Evolutionary conservation across 768 basidiomycete genomes (phyloP).

Genomic region (Boletus vinaceobasis): DNA sequence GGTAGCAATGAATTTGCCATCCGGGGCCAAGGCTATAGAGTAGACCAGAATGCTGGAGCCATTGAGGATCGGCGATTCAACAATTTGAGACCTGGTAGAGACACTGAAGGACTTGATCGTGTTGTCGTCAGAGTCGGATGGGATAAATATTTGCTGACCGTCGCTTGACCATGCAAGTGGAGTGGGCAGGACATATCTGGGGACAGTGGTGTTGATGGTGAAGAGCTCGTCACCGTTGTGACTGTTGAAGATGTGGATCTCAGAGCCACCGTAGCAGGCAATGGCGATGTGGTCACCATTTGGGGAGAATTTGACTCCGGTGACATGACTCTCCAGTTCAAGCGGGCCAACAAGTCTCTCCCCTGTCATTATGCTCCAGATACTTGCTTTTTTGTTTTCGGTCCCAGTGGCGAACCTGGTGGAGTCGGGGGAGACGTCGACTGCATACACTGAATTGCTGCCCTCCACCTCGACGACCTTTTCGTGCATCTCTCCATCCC

Average conservation of each 20-base stretch:
- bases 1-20: neutral
- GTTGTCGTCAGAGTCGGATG: neutral
- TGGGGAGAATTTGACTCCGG: too few relatives aligned
- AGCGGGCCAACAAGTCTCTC: neutral
- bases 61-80: neutral
- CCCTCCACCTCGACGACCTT: too few relatives aligned
- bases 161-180: neutral
- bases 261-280: neutral
- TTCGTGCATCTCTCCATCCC: too few relatives aligned
- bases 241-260: slow-evolving; percentile 10
- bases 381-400: neutral
- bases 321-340: neutral
- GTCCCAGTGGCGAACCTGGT: neutral
- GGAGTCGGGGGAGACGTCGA: neutral
- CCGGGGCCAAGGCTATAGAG: neutral
- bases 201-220: neutral
- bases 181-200: neutral
- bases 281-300: neutral
- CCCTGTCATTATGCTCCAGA: neutral
- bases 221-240: neutral
- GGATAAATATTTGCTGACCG: neutral
- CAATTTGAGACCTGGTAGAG: neutral
- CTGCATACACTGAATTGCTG: neutral
- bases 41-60: neutral
- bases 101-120: neutral